Conservation (phyloP, 2,329 filamentous ascomycete species). For the Gremmenia infestans region DNA sequence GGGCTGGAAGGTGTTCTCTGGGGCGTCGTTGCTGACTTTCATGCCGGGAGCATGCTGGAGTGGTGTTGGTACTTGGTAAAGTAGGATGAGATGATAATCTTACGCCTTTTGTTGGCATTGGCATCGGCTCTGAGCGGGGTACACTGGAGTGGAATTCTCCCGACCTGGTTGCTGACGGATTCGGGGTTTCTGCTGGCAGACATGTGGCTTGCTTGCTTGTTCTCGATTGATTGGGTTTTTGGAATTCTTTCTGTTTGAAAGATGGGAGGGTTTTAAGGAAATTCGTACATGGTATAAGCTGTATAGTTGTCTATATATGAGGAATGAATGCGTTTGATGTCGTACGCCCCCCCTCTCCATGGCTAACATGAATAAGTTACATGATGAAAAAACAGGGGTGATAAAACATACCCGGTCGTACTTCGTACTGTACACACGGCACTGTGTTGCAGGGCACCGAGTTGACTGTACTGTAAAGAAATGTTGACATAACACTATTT, state of each 20-base stretch:
- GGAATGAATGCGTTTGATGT: too few species aligned
- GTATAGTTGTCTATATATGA: too few species aligned
- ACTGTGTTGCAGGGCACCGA: too few species aligned
- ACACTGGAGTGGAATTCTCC: slow-evolving; percentile 52
- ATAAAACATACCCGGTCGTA: too few species aligned
- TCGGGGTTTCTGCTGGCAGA: slow-evolving; percentile 40
- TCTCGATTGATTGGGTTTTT: background rate
- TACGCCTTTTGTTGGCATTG: slow-evolving; percentile 48
- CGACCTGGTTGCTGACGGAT: slow-evolving; percentile 48
- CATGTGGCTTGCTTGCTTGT: slow-evolving; percentile 2
- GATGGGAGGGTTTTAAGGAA: too few species aligned
- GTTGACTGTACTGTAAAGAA: background rate
- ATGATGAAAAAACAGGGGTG: too few species aligned
- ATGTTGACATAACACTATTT: background rate
- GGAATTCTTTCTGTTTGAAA: too few species aligned
- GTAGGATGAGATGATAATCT: slow-evolving; percentile 38
- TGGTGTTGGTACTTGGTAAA: slow-evolving; percentile 30
- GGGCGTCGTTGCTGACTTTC: slow-evolving; percentile 52
- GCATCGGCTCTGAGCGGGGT: slow-evolving; percentile 42
- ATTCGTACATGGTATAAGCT: too few species aligned
- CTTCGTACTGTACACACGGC: too few species aligned
- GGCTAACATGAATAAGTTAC: too few species aligned
- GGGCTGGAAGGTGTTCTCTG: slow-evolving; percentile 25
- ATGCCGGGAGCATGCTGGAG: slow-evolving; percentile 60
- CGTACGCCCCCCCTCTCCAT: background rate